Conservation (phyloP, 2,329 filamentous ascomycete genomes). For the Alternaria postmessia region DNA sequence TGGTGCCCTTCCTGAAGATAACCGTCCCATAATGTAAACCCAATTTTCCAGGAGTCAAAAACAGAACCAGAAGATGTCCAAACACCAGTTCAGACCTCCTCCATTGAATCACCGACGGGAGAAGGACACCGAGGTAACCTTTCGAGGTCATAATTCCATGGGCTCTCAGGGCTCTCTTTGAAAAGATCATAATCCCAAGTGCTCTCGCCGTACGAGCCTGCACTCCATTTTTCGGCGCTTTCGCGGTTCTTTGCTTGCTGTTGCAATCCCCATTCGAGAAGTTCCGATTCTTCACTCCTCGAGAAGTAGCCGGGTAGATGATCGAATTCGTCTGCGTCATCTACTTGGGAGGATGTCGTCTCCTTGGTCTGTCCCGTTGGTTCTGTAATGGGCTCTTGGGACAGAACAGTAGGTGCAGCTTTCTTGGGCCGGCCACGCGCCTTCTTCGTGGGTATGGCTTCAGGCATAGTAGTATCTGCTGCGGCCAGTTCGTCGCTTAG, state of each 20-base stretch:
- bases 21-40: background rate
- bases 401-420: conserved; percentile 5
- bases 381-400: conserved; percentile 12
- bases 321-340: no score
- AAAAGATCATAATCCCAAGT: background rate
- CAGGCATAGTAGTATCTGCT: background rate
- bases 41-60: background rate
- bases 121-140: background rate
- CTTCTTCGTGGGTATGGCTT: conserved; percentile 23
- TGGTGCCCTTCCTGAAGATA: background rate
- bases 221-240: background rate
- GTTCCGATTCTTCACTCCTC: background rate
- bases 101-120: background rate
- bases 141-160: background rate
- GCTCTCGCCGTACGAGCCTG: background rate
- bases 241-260: background rate
- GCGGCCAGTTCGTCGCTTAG: background rate
- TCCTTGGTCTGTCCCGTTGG: conserved; percentile 5
- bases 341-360: background rate
- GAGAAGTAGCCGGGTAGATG: background rate
- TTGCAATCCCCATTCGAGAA: background rate
- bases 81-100: background rate
- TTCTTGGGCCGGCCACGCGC: conserved; percentile 46
- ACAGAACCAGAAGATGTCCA: background rate
- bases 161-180: background rate